phyloP scores from a whole-genome alignment of 1,284 basidiomycete genomes.

The Megacollybia platyphylla region DNA sequence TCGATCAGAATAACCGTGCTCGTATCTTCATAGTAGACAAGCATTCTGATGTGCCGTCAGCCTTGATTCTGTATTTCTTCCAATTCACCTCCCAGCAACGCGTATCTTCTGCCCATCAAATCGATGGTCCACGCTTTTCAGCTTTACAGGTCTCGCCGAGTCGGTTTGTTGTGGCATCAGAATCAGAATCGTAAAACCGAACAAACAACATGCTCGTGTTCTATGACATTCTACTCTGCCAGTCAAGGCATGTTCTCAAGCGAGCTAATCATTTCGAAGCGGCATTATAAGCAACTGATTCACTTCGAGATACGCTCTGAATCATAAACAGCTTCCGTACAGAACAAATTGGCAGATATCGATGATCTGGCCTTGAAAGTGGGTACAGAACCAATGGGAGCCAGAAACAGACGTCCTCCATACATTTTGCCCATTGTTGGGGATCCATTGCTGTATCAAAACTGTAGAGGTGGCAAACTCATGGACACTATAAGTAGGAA shows the following conservation, averaged over 20 bases:
- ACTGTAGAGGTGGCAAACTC: constrained; percentile 12
- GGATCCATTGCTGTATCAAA: constrained; percentile 10
- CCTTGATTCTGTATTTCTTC: constrained; percentile 6
- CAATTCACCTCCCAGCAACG: constrained; percentile 29
- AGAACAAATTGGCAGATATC: constrained; percentile 12
- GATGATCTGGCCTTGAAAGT: constrained; percentile 8
- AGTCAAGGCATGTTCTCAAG: constrained; percentile 7
- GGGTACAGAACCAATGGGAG: constrained; percentile 8
- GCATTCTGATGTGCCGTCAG: constrained; percentile 23
- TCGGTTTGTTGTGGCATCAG: constrained; percentile 23
- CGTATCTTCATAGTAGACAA: constrained; percentile 34
- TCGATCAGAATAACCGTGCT: constrained; percentile 33
- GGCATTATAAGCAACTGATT: neutral
- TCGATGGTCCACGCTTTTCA: constrained; percentile 18
- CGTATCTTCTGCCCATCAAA: constrained; percentile 30
- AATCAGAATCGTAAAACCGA: neutral
- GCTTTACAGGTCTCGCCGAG: constrained; percentile 19
- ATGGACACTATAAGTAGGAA: constrained; percentile 4
- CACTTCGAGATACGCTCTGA: constrained; percentile 5
- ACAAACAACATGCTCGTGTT: constrained; percentile 7
- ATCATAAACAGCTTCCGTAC: constrained; percentile 13
- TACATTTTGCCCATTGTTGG: constrained; percentile 13
- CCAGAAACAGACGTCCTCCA: constrained; percentile 3
- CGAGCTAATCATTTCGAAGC: constrained; percentile 1
- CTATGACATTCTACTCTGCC: constrained; percentile 9